Conservation (phyloP, 306 rosid genomes). For the Cucurbita maxima region DNA sequence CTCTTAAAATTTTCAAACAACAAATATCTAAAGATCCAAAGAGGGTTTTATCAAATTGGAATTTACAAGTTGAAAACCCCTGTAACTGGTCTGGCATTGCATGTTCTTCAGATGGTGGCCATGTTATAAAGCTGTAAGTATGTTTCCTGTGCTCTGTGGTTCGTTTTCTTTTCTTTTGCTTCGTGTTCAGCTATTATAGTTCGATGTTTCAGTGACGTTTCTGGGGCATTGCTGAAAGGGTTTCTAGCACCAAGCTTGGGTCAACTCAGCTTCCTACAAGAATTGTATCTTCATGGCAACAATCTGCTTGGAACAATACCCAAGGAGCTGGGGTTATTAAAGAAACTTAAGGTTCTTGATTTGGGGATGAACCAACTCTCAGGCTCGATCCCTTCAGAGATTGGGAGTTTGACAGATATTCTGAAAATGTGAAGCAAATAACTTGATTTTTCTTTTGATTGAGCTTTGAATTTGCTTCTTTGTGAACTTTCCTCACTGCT, state of each 20-base stretch:
- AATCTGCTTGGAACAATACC: constrained; percentile 71
- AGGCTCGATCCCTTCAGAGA: constrained; percentile 77
- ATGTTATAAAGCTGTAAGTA: constrained; percentile 69
- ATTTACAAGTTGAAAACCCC: constrained; percentile 51
- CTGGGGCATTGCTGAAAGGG: constrained; percentile 62
- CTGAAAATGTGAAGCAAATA: constrained; percentile 48
- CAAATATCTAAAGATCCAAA: constrained; percentile 68
- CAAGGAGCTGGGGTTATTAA: constrained; percentile 54
- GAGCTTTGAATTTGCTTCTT: constrained; percentile 7
- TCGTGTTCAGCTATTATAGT: constrained; percentile 1
- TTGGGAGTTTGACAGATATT: constrained; percentile 45
- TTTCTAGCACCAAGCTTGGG: constrained; percentile 72
- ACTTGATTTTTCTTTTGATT: background rate
- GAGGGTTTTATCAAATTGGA: constrained; percentile 52
- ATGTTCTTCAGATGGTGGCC: constrained; percentile 46
- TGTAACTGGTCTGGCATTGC: constrained; percentile 69
- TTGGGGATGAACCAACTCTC: constrained; percentile 70
- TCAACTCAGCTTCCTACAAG: constrained; percentile 58
- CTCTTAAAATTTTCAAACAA: constrained; percentile 58
- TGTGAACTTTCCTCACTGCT: constrained; percentile 4
- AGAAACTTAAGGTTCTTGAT: constrained; percentile 55
- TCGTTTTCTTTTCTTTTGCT: background rate
- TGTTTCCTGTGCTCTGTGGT: background rate
- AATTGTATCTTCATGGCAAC: constrained; percentile 72
- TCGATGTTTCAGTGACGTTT: constrained; percentile 51